A percentile compares a stretch with the other conserved stretches of the same genome.
Conservation (phyloP, 2,329 filamentous ascomycete species). For the Falciphora oryzae region DNA sequence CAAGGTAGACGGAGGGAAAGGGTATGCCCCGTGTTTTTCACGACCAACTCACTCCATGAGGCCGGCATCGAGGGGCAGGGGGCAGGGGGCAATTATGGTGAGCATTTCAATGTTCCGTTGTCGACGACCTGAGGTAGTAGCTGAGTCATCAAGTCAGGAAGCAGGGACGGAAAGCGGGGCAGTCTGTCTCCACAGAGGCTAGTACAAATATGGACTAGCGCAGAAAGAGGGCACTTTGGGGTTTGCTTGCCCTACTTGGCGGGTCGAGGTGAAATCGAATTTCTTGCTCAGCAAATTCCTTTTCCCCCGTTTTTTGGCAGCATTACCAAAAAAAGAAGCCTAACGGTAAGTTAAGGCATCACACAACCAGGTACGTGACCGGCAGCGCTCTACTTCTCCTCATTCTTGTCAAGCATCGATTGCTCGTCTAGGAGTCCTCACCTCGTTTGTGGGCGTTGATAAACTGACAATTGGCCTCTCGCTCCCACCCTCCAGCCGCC, state of each 20-base stretch:
- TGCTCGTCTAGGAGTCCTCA: neutral
- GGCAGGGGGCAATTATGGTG: too few species aligned
- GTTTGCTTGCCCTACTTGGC: slow-evolving; percentile 8
- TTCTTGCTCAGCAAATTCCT: neutral
- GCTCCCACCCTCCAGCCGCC: slow-evolving; percentile 30
- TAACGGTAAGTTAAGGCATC: neutral
- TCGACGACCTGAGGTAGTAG: too few species aligned
- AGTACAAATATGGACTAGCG: neutral
- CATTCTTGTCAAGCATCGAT: neutral
- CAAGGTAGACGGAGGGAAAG: neutral
- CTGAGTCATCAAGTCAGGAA: neutral
- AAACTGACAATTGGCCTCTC: neutral
- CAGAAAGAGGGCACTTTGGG: neutral
- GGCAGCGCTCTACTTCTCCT: neutral
- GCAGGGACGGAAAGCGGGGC: neutral
- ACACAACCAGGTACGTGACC: slow-evolving; percentile 3
- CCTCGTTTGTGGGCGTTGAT: too few species aligned
- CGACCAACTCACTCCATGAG: too few species aligned
- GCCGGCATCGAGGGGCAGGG: too few species aligned
- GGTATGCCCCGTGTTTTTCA: neutral
- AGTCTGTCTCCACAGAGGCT: neutral
- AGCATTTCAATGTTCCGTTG: too few species aligned
- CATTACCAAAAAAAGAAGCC: slow-evolving; percentile 1
- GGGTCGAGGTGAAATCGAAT: neutral
- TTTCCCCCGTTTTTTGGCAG: neutral